Conservation (phyloP, 371 early-diverging fungal genomes). For the Fennellomyces sp. region DNA sequence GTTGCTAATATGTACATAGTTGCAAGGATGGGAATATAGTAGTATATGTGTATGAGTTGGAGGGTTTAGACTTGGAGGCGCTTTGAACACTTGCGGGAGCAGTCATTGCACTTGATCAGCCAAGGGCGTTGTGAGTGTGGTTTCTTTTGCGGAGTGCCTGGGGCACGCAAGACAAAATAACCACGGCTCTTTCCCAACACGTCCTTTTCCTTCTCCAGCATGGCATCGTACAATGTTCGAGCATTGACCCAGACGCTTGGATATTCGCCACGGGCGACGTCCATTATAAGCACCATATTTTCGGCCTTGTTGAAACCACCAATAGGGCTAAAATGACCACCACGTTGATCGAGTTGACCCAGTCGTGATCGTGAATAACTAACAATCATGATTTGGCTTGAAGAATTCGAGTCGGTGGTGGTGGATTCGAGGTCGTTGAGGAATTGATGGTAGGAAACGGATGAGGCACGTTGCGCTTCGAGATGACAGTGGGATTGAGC, state of each 20-base stretch:
- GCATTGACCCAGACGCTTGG: constrained; percentile 80
- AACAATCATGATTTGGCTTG: constrained; percentile 79
- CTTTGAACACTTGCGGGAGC: background rate
- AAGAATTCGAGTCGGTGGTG: constrained; percentile 52
- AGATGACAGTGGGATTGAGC: constrained; percentile 83
- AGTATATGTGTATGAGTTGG: too few species aligned
- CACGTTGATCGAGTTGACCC: constrained; percentile 75
- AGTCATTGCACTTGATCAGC: background rate
- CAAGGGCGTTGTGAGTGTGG: background rate
- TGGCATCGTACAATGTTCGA: constrained; percentile 67
- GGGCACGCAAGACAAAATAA: constrained; percentile 69
- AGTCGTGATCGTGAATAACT: constrained; percentile 75
- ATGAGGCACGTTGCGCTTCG: constrained; percentile 63
- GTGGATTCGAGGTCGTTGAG: constrained; percentile 66
- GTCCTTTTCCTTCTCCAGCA: constrained; percentile 71
- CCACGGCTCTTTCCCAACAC: constrained; percentile 74
- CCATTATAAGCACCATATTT: constrained; percentile 78
- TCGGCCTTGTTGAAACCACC: constrained; percentile 66
- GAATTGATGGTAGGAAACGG: constrained; percentile 70
- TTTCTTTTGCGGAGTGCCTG: background rate
- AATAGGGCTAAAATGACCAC: constrained; percentile 59
- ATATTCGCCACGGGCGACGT: constrained; percentile 75
- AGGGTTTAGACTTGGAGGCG: too few species aligned
- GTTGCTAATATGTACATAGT: background rate
- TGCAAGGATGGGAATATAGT: too few species aligned